Conservation (phyloP, 2,329 filamentous ascomycete genomes). For the Pseudocercospora eumusae region DNA sequence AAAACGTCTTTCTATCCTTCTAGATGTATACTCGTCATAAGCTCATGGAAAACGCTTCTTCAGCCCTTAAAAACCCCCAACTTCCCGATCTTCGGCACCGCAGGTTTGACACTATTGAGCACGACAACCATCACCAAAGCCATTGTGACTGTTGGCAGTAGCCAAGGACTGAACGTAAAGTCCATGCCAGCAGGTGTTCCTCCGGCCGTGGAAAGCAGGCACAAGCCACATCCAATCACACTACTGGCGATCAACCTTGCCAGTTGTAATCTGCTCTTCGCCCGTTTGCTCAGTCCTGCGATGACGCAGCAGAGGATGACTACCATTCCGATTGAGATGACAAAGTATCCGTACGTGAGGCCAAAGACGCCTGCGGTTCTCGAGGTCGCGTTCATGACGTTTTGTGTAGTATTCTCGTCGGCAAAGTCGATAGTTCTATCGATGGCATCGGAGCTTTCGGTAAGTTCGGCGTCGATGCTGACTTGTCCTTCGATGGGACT, state of each 20-base stretch:
- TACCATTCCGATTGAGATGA: slow-evolving; percentile 35
- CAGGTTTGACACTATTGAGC: slow-evolving; percentile 8
- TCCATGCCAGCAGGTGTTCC: not conserved
- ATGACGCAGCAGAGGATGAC: slow-evolving; percentile 37
- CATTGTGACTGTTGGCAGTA: slow-evolving; percentile 22
- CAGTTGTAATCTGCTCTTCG: not conserved
- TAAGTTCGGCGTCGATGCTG: slow-evolving; percentile 3
- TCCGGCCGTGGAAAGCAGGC: slow-evolving; percentile 7
- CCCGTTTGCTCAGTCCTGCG: slow-evolving; percentile 24
- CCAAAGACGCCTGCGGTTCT: slow-evolving; percentile 24
- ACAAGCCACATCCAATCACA: slow-evolving; percentile 12
- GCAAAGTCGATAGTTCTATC: slow-evolving; percentile 14
- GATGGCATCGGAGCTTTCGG: not conserved
- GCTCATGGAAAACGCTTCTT: not conserved
- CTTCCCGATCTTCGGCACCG: not conserved
- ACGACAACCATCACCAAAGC: not conserved
- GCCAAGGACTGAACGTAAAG: slow-evolving; percentile 18
- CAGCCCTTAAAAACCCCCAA: not conserved
- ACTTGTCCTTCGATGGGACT: slow-evolving; percentile 2
- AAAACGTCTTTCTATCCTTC: not conserved
- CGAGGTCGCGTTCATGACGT: slow-evolving; percentile 11
- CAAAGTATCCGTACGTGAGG: slow-evolving; percentile 38
- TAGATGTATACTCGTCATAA: not conserved
- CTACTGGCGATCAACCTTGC: slow-evolving; percentile 27
- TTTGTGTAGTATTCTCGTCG: not conserved